Evolutionary conservation across 192 early-diverging fungal species (phyloP).

Genomic region (Backusella westeae): DNA sequence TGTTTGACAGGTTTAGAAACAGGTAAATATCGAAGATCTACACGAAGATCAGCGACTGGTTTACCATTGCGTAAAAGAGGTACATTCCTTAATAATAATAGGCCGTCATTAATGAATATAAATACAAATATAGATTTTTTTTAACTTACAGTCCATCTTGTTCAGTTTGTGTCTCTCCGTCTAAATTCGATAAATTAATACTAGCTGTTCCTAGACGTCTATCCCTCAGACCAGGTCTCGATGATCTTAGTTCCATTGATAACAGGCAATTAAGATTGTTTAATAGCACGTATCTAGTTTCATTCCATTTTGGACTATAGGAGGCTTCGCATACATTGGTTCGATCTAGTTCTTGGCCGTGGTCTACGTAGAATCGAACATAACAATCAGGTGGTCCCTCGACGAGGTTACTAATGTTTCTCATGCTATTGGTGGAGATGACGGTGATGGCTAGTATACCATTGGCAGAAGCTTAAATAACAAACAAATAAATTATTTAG

Average conservation of each 20-base stretch:
- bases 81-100: conserved; percentile 10
- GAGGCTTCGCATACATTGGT: conserved; percentile 18
- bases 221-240: conserved; percentile 24
- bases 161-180: background rate
- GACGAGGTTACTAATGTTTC: background rate
- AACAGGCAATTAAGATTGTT: conserved; percentile 26
- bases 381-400: conserved; percentile 21
- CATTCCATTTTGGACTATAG: conserved; percentile 31
- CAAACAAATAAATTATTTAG: background rate
- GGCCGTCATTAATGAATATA: background rate
- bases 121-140: background rate
- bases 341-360: conserved; percentile 29
- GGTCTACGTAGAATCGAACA: conserved; percentile 32
- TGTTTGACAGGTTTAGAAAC: conserved; percentile 37
- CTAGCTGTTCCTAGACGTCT: conserved; percentile 24
- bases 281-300: conserved; percentile 27
- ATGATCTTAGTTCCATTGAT: conserved; percentile 21
- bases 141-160: conserved; percentile 33
- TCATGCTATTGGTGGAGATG: conserved; percentile 20
- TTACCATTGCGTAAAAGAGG: conserved; percentile 33
- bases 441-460: conserved; percentile 33
- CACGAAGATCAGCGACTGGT: conserved; percentile 26
- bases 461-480: conserved; percentile 26
- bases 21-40: conserved; percentile 39
- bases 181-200: conserved; percentile 15